A percentile compares a stretch with the other conserved stretches of the same genome.
phyloP scores from a whole-genome alignment of 441 rosid genomes.

The Gossypium aridum region DNA sequence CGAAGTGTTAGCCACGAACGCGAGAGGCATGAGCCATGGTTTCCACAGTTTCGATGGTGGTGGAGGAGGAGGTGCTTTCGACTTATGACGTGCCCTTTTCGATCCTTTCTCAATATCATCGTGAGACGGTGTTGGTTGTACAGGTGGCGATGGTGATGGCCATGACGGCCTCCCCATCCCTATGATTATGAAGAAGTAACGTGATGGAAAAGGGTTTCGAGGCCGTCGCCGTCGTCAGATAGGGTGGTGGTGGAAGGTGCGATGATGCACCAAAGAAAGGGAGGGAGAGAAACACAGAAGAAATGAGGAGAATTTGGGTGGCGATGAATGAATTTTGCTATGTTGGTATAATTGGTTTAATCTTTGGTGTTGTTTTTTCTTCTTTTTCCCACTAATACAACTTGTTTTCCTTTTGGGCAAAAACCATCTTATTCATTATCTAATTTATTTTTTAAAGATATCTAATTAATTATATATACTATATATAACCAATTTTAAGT shows the following conservation, averaged over 20 bases:
- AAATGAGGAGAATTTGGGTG: conserved; percentile 6
- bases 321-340: conserved; percentile 12
- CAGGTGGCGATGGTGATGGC: background rate
- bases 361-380: background rate
- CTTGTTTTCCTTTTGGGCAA: background rate
- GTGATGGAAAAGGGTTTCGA: background rate
- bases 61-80: conserved; percentile 17
- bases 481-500: too few relatives aligned
- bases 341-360: background rate
- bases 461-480: too few relatives aligned
- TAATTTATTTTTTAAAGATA: too few relatives aligned
- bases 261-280: background rate
- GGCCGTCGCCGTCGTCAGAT: background rate
- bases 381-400: background rate
- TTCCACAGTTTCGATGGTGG: conserved; percentile 41
- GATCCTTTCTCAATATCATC: conserved; percentile 23
- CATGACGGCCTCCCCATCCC: conserved; percentile 19
- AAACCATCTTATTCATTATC: background rate
- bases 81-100: background rate
- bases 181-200: conserved; percentile 20
- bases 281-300: background rate
- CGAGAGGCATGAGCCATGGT: conserved; percentile 61
- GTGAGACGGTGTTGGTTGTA: background rate
- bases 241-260: background rate
- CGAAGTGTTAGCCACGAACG: conserved; percentile 35